Base-by-base conservation (phyloP, 116 monocot genomes). In the Cymodocea nodosa region DNA sequence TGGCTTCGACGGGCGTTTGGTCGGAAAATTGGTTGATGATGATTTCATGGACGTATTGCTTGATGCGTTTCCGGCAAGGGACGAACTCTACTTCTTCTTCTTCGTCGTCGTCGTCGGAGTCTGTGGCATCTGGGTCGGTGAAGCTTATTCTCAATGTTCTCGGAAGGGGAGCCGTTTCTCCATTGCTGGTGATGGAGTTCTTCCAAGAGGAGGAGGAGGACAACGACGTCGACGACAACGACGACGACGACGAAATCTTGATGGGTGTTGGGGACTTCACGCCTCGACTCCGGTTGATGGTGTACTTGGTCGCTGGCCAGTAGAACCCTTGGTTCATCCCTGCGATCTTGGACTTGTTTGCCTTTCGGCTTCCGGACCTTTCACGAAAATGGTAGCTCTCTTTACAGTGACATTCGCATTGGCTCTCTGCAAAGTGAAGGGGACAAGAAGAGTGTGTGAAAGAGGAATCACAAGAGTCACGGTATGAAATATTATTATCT, bases 61-160 rank as follows among this genome's bases (percentile, higher is more conserved):
- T 74, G 35, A 80, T 69, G 2, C 76, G 51, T 18, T 55, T 70
- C 63, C 77, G 58, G 40, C 62, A 50, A 40, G 6, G 48, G 14
- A 20, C 36, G 51, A 54, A 14, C 44, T 8, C 35, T 15, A 52
- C 48, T 35, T 30, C 30, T 30, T 30, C 30, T 30, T 30, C n/a
- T n/a, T n/a, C n/a, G n/a, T 60, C 71, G 15, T 58, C 71, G 8
- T 82, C 88, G 60, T 70, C 80, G 37, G 74, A 74, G 25, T 84
- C 79, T 10, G 89, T 89, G 23, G 82, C 82, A 56, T 89, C 84
- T 0, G 75, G 70, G 72, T 89, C 89, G 39, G 77, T 74, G 60
- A 73, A 79, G 72, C 74, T 65, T 68, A 89, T 59, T 0, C 82
- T 73, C 35, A 88, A 40, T 15, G 73, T 72, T 23, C 79, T 60